Conservation (phyloP, 129 eudicot genomes). For the Saposhnikovia divaricata region DNA sequence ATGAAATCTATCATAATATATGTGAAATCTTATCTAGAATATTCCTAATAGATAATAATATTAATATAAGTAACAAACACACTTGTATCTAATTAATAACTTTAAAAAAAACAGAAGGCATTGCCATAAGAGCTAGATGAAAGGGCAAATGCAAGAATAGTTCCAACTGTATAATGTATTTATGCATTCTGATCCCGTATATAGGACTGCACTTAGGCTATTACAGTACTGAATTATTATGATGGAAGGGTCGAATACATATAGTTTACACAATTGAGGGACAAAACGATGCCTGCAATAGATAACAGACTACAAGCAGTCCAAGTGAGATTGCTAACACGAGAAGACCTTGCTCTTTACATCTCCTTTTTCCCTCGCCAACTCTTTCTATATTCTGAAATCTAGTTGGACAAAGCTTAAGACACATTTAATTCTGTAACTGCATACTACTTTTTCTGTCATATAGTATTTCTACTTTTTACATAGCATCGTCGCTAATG, state of each 20-base stretch:
- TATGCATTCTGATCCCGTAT: neutral
- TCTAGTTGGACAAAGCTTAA: neutral
- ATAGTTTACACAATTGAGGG: neutral
- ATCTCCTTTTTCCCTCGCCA: neutral
- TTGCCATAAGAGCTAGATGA: neutral
- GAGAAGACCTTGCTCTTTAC: neutral
- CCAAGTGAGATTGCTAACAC: neutral
- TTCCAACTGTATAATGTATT: neutral
- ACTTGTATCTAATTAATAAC: neutral
- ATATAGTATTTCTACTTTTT: neutral
- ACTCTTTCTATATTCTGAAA: neutral
- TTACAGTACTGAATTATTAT: neutral
- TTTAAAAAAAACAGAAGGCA: neutral
- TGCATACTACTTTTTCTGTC: neutral
- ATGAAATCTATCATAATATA: too few species aligned
- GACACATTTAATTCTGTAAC: neutral
- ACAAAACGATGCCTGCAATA: neutral
- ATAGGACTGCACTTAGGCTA: neutral
- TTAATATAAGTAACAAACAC: too few species aligned
- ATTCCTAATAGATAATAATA: too few species aligned
- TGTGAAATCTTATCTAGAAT: neutral
- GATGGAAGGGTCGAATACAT: neutral
- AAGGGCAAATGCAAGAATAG: neutral
- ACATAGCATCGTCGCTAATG: neutral
- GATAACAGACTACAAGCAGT: neutral